Base-by-base conservation (phyloP, 129 eudicot genomes). In the Tanacetum coccineum region DNA sequence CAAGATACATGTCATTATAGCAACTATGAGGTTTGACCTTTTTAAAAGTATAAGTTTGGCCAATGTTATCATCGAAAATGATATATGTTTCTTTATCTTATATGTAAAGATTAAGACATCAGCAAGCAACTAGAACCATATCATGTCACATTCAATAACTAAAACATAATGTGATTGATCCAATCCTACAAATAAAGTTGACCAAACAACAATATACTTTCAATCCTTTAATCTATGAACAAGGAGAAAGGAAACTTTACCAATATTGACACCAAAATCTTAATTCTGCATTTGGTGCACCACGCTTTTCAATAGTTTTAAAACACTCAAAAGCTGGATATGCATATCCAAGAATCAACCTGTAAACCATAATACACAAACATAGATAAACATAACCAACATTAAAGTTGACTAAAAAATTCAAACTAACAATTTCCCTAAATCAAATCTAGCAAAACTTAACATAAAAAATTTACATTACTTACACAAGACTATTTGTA, bases 251-350 rank as follows among this genome's bases (percentile, higher is more conserved):
- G 22, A 22, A 74, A 64, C 2, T 18, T 62, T 81, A 88, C 96
- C 98, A 93, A 75, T 93, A 93, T 82, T 86, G 96, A 71, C 98
- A 93, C 98, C 98, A 93, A 77, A 88, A 93, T 20, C 95, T 70
- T 64, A 93, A 92, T 70, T 93, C 96, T 42, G 87, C 79, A 36
- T 86, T 93, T 61, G 66, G 82, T 32, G 88, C 89, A 74, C 77
- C 84, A 81, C 86, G 91, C 67, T 75, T 88, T 69, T 93, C 98
- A 17, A 88, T 80, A 10, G 96, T 82, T 76, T 93, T 88, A 80
- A 88, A 93, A 71, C 98, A 93, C 58, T 93, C 92, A 70, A 93
- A 89, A 19, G 98, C 98, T 50, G 98, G 98, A 67, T 93, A 93
- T 44, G 92, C 98, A 74, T 86, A 93, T 73, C 98, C 98, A 50